Evolutionary conservation across 352 stramenopile species (phyloP), one percentile per base, ranked within the genome.

Genomic region (Elongisporangium undulatum): DNA sequence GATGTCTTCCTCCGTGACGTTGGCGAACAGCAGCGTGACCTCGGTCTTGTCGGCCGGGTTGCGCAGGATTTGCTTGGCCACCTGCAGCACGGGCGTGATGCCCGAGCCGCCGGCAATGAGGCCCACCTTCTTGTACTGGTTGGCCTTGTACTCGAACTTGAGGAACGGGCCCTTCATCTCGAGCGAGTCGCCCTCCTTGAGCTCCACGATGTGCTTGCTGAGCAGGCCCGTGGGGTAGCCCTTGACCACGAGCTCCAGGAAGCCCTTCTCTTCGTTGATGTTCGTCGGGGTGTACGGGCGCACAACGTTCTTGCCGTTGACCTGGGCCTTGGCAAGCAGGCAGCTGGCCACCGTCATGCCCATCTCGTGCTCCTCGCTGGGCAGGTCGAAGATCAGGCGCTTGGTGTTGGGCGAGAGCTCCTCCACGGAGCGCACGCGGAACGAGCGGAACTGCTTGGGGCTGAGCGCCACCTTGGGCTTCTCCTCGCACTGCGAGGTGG

Each of bases 141-240:
- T 97, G 53, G 89, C 63, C 65, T 67, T 73, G 79, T 97, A 97
- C 23, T 64, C 67, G 55, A 97, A 85, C 74, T 97, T 97, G 34
- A 66, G 19, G 51, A 96, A 91, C 6, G 90, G 92, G 1, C 92
- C 92, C 69, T 96, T 97, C 78, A 97, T 92, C 59, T 96, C 85
- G 10, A 97, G 73, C 52, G 67, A 61, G 65, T 97, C 92, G 8
- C 92, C 92, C 21, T 80, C 71, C 57, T 97, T 82, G 20, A 97
- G 77, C 38, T 77, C 58, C 54, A 89, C 75, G 12, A 98, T 85
- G 74, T 97, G 82, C 67, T 90, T 90, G 64, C 84, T 96, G 54
- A 98, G 64, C 48, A 84, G 68, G 3, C 90, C 92, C 38, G 81
- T 76, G 12, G 85, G 72, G 69, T 98, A 97, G 16, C 79, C 77